Conservation (phyloP, 2,329 filamentous ascomycete species). For the Orbilia ellipsospora region DNA sequence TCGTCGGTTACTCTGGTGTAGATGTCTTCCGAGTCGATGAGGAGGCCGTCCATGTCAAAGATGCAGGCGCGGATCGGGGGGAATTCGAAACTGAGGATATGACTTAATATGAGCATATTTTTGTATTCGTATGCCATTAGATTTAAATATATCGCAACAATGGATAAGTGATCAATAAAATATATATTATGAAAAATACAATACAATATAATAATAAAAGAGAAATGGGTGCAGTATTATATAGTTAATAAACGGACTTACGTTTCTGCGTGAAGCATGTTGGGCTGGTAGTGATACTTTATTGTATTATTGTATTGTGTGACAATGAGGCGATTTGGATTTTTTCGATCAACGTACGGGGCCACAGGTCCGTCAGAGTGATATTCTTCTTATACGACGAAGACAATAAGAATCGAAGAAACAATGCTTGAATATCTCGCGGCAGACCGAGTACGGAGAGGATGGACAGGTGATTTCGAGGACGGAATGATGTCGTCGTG, state of each 20-base stretch:
- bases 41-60: conserved; percentile 98
- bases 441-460: too few species aligned
- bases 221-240: neutral
- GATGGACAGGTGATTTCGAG: neutral
- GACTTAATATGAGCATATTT: conserved; percentile 32
- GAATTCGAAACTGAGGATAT: conserved; percentile 63
- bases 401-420: too few species aligned
- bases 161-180: too few species aligned
- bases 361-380: too few species aligned
- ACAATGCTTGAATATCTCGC: too few species aligned
- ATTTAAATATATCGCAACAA: too few species aligned
- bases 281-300: neutral
- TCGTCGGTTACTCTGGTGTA: conserved; percentile 87
- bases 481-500: conserved; percentile 42
- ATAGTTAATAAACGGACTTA: conserved; percentile 20
- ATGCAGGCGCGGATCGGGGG: conserved; percentile 88
- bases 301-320: neutral
- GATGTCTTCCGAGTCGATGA: conserved; percentile 90
- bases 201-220: neutral
- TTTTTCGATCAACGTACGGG: too few species aligned
- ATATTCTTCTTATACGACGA: too few species aligned
- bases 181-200: neutral
- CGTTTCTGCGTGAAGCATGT: conserved; percentile 38
- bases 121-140: too few species aligned
- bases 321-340: neutral